Base-by-base conservation (phyloP, 106 monocot species). In the Allium cepa region DNA sequence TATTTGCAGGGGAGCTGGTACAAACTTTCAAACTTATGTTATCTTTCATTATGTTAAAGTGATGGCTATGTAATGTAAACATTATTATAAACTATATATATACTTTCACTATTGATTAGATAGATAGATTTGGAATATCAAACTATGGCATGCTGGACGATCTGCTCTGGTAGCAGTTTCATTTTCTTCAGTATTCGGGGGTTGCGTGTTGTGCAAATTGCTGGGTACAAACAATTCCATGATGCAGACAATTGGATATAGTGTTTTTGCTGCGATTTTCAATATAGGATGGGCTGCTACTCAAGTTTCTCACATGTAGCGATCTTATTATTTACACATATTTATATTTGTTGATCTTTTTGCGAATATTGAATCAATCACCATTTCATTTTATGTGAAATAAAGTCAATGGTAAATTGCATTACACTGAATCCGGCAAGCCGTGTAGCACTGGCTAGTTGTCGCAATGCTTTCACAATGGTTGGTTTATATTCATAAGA, bases 401-500 rank as follows among this genome's bases (percentile, higher is more conserved):
- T 27, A 66, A 90, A 86, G 90, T 75, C 90, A 14, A 90, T 90
- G 90, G 90, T 87, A 27, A 90, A 90, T 71, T 84, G 81, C 74
- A 81, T 90, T 10, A 84, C 90, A 51, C 71, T 81, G 57, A 83
- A 90, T 68, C 73, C 76, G 60, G 78, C 83, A 59, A 84, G 87
- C 66, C 73, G 90, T 75, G 90, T 90, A 64, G 72, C 90, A 10
- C 83, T 90, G 74, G 78, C 87, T 63, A 90, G 90, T 55, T 90
- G 90, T 56, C 86, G 90, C 12, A 90, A 90, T 81, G 87, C 90
- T 48, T 90, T 90, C 76, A 90, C 90, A 14, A 90, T 90, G 90
- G 90, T 90, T 53, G 2, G 36, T 36, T 36, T 36, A 36, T 2
- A 36, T 36, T 36, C 36, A 36, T 36, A 2, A 36, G 4, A 36